Base-by-base conservation (phyloP, 192 early-diverging fungal species). In the Cetraspora pellucida region DNA sequence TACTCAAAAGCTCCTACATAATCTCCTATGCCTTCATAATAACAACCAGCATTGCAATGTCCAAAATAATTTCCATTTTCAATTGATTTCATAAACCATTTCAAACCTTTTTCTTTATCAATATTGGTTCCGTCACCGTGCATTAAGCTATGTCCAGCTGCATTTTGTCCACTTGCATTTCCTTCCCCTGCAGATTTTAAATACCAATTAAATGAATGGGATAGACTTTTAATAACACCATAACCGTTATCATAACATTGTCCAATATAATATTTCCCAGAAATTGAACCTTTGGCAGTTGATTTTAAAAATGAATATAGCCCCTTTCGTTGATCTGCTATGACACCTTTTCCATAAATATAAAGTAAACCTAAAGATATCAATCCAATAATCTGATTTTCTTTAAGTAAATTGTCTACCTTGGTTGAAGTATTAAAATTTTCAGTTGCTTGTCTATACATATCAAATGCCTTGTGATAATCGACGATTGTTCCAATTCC, bases 61-160 rank as follows among this genome's bases (percentile, higher is more conserved):
- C 86, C 87, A 19, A 84, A 83, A 10, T 86, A 82, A 67, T 87
- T 82, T 11, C 85, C 84, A 57, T 89, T 82, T 25, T 83, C 83
- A 6, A 79, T 83, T 0, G 86, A 84, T 28, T 81, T 83, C 16
- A 71, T 77, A 43, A 89, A 89, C 88, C 88, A 89, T 73, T 81
- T 68, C 69, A 95, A 87, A 23, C 93, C 93, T 59, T 82, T 77
- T 13, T 69, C 78, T 37, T 88, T 85, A 74, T 93, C 88, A 79
- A 90, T 88, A 13, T 87, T 86, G 11, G 83, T 82, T 21, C 90
- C 93, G 60, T 90, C 85, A 11, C 84, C 93, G 80, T 94, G 90
- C 23, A 90, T 90, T 71, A 91, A 95, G 73, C 93, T 95, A 75
- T 90, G 92, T 10, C 92, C 94, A 17, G 95, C 79, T 74, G 88